Conservation (phyloP, 108 stramenopile genomes). For the Cylindrotheca closterium region DNA sequence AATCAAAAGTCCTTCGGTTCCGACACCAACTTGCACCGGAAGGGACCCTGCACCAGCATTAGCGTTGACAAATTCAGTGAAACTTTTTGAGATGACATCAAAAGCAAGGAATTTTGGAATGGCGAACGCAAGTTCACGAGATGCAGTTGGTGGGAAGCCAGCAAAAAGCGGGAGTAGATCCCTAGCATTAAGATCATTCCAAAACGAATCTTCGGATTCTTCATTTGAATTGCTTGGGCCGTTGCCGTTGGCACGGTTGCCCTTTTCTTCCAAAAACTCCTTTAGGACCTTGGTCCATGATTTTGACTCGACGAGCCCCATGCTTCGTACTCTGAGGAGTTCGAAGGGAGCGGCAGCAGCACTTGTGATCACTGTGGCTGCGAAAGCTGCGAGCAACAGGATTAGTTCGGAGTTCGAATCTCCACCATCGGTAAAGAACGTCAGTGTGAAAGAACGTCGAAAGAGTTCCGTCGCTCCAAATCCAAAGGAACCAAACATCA, state of each 20-base stretch:
- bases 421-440: conserved; percentile 49
- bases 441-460: conserved; percentile 71
- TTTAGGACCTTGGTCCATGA: conserved; percentile 54
- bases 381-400: conserved; percentile 67
- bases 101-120: conserved; percentile 85
- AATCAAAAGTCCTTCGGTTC: conserved; percentile 58
- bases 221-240: not conserved
- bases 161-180: conserved; percentile 67
- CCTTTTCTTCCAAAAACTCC: conserved; percentile 52
- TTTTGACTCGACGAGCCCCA: conserved; percentile 61
- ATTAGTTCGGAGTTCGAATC: conserved; percentile 48
- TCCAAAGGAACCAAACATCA: conserved; percentile 85
- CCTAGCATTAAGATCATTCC: conserved; percentile 16
- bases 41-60: conserved; percentile 53
- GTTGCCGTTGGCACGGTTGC: not conserved
- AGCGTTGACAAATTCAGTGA: conserved; percentile 56
- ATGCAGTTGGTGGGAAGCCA: conserved; percentile 73
- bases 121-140: conserved; percentile 87
- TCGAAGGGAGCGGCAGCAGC: conserved; percentile 24
- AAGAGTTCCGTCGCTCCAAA: conserved; percentile 91
- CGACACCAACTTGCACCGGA: conserved; percentile 79
- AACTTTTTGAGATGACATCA: conserved; percentile 62
- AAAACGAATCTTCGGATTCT: not conserved
- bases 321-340: conserved; percentile 67
- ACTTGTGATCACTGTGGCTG: conserved; percentile 53